Base-by-base conservation (phyloP, 192 early-diverging fungal species). In the Dissophora globulifera region DNA sequence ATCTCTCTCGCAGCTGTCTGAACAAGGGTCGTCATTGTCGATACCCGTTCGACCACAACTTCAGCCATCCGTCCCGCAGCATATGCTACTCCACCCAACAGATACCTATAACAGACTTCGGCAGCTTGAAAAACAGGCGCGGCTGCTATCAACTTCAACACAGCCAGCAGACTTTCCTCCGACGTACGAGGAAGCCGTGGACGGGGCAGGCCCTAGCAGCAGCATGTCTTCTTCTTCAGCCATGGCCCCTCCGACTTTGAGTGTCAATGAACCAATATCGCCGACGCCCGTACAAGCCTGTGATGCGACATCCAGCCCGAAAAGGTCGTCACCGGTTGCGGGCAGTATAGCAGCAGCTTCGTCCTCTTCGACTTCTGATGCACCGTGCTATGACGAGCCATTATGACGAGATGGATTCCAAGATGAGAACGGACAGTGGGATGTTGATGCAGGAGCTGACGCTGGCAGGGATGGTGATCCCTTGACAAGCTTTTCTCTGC, bases 101-200 rank as follows among this genome's bases (percentile, higher is more conserved):
- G 54, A 60, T 9, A 30, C 69, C 0, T 50, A 43, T 22, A 62
- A 17, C 22, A 41, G 45, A 2, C 46, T 31, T 5, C 22, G 7
- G 15, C 30, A 20, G 5, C 31, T 19, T 43, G 67, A 52, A 38
- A 53, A 59, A 26, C 56, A 66, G 32, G 20, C 32, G 35, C 30
- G 56, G 7, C 22, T 31, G n/a, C 17, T 33, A 29, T n/a, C 56
- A 5, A 4, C 48, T 3, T 12, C 23, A 19, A 10, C 30, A 25
- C 31, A 45, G 10, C 45, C 29, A 15, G 20, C 56, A 42, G 69
- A 71, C 32, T 71, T 71, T 22, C 69, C 69, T 11, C 69, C 69
- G 1, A 71, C 69, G 1, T 71, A 71, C 19, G 69, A 71, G 41
- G 69, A 71, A 19, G 69, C 69, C 8, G 13, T 71, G 10, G 69